Evolutionary conservation across 371 early-diverging fungal genomes (phyloP).

Genomic region (Modicella reniformis): DNA sequence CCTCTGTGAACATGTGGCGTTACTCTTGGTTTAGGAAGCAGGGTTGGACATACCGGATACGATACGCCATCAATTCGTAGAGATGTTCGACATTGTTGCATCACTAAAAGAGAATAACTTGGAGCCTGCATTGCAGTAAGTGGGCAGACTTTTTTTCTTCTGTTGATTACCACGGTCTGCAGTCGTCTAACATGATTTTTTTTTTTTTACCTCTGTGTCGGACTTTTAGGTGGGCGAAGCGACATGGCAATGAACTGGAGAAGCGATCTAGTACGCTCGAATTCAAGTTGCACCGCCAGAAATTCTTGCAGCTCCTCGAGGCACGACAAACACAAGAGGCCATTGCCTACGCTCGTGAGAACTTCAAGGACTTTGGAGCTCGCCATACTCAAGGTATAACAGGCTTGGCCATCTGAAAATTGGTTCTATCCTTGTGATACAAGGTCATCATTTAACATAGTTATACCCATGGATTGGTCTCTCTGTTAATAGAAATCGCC

Average conservation of each 20-base stretch:
- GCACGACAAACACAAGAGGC: conserved; percentile 64
- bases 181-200: conserved; percentile 9
- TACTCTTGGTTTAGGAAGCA: conserved; percentile 47
- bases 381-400: conserved; percentile 71
- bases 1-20: not conserved
- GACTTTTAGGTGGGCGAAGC: conserved; percentile 75
- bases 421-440: too few species aligned
- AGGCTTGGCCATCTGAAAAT: too few species aligned
- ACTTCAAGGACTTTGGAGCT: conserved; percentile 74
- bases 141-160: not conserved
- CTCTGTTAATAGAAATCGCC: conserved; percentile 79
- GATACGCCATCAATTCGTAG: conserved; percentile 64
- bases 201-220: conserved; percentile 9
- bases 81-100: conserved; percentile 67
- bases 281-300: conserved; percentile 83
- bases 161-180: conserved; percentile 9
- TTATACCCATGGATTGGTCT: conserved; percentile 31
- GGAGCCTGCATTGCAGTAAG: conserved; percentile 65
- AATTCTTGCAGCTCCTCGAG: conserved; percentile 77
- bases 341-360: conserved; percentile 74
- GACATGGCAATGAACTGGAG: conserved; percentile 66
- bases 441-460: conserved; percentile 11
- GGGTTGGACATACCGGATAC: conserved; percentile 54
- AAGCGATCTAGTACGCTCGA: conserved; percentile 76
- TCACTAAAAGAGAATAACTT: conserved; percentile 59